Evolutionary conservation across 2,329 filamentous ascomycete species (phyloP), one percentile per base, ranked within the genome.

Genomic region (Talaromyces amestolkiae): DNA sequence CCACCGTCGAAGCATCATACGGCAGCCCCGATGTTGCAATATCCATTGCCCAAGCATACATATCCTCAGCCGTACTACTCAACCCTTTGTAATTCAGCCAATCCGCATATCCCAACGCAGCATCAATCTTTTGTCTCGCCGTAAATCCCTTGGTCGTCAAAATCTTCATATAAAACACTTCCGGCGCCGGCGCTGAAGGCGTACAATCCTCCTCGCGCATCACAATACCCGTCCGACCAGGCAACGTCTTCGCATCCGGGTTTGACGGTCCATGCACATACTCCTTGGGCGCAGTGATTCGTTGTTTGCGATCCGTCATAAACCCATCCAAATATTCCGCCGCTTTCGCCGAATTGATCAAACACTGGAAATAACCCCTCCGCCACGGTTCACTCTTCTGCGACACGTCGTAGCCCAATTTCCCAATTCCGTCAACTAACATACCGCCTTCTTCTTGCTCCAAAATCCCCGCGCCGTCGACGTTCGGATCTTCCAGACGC

Each of bases 221-320:
- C 0, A 90, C 85, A 64, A 83, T 72, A 53, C 74, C 13, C 87
- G 87, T 0, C 86, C 83, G 0, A 33, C 65, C 65, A 11, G 90
- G 88, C 47, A 93, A 84, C 0, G 92, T 91, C 70, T 85, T 86
- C 1, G 93, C 93, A 65, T 88, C 83, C 0, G 91, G 92, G 75
- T 97, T 97, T 3, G 91, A 92, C 0, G 92, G 91, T 0, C 93
- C 93, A 58, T 91, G 84, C 63, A 97, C 87, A 68, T 90, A 87
- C 54, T 91, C 88, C 6, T 86, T 85, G 0, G 91, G 88, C 69
- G 91, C 94, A 35, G 90, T 84, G 31, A 90, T 78, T 49, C 85
- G 83, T 68, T 87, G 84, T 9, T 84, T 89, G 53, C 79, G 87
- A 76, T 96, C 92, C 51, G 85, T 82, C 17, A 96, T 83, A 84